Conservation (phyloP, 257 asterid genomes). For the Solanum habrochaites region DNA sequence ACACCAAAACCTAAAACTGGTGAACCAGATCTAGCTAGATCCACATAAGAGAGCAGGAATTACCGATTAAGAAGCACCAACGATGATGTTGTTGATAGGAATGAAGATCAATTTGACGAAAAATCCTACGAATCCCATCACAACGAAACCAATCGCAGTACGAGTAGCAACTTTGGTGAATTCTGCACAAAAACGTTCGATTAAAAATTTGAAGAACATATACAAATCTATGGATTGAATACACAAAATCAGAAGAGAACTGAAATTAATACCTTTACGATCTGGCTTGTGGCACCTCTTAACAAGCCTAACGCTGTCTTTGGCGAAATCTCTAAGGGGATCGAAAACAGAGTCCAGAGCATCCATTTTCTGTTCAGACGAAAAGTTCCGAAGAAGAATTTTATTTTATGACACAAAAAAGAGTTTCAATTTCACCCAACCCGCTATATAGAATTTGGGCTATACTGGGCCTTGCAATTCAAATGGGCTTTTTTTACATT, state of each 20-base stretch:
- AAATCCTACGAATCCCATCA: slow-evolving; percentile 25
- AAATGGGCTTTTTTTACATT: not conserved
- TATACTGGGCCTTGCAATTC: not conserved
- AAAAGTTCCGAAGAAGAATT: not conserved
- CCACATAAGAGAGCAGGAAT: not conserved
- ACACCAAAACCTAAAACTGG: not conserved
- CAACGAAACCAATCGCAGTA: slow-evolving; percentile 22
- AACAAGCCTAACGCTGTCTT: slow-evolving; percentile 16
- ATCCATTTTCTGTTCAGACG: slow-evolving; percentile 1
- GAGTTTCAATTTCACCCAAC: not conserved
- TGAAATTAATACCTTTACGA: slow-evolving; percentile 6
- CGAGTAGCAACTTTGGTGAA: slow-evolving; percentile 21
- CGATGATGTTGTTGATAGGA: slow-evolving; percentile 24
- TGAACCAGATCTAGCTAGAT: not conserved
- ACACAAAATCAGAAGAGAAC: not conserved
- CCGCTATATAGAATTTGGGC: not conserved
- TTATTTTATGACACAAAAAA: not conserved
- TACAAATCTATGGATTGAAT: not conserved
- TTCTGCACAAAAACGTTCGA: not conserved
- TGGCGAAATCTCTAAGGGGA: slow-evolving; percentile 23
- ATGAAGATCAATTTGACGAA: slow-evolving; percentile 23
- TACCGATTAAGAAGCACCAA: slow-evolving; percentile 11
- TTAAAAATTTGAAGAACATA: not conserved
- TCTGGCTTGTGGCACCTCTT: slow-evolving; percentile 23
- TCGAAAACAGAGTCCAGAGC: slow-evolving; percentile 16